phyloP scores from a whole-genome alignment of 23 red algal species.

The Gracilaria gracilis region DNA sequence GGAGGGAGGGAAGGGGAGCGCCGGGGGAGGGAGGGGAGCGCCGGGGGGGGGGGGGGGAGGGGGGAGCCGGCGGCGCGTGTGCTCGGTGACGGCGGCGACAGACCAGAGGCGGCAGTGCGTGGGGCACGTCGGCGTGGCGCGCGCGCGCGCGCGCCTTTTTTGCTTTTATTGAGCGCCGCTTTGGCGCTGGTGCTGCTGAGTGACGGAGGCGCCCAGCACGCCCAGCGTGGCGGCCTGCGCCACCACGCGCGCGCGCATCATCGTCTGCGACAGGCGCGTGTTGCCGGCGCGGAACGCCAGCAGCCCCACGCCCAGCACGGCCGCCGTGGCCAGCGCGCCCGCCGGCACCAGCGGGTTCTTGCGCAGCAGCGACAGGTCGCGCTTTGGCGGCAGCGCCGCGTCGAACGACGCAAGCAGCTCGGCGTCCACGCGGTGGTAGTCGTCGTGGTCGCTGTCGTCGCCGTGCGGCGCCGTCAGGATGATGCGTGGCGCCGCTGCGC shows the following conservation, averaged over 20 bases:
- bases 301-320: constrained; percentile 75
- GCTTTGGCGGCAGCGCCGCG: not conserved
- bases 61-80: not conserved
- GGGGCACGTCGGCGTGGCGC: not conserved
- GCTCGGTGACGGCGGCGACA: not conserved
- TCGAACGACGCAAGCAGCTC: constrained; percentile 1
- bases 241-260: constrained; percentile 84
- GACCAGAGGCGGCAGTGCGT: not conserved
- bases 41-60: not conserved
- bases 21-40: not conserved
- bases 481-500: constrained; percentile 6
- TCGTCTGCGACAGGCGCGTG: constrained; percentile 63
- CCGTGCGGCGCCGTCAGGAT: not conserved
- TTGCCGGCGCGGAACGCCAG: constrained; percentile 82
- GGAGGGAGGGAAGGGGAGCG: constrained; percentile 28
- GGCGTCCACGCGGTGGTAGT: not conserved
- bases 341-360: constrained; percentile 85
- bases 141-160: no score
- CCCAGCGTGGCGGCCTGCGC: constrained; percentile 82
- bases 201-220: constrained; percentile 59
- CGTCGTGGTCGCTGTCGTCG: not conserved
- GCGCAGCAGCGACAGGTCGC: constrained; percentile 45
- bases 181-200: constrained; percentile 2
- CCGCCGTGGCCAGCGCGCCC: constrained; percentile 76
- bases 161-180: constrained; percentile 1